phyloP scores from a whole-genome alignment of 208 protist genomes.

The Naegleria gruberi region DNA sequence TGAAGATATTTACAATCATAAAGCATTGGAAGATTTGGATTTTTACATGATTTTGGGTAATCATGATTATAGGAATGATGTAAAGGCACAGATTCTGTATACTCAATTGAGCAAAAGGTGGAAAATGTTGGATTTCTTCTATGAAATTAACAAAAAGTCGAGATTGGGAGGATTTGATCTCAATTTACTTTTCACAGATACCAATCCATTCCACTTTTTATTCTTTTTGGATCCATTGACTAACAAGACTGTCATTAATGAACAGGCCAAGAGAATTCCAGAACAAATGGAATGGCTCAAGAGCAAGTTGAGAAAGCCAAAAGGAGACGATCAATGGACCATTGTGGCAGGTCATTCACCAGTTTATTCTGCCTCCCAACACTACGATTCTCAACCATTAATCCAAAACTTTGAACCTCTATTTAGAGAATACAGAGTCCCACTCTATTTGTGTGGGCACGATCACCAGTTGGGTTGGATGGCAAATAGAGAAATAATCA shows the following conservation, averaged over 20 bases:
- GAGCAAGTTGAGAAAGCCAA: not conserved
- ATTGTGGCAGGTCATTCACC: constrained; percentile 37
- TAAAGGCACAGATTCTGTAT: not conserved
- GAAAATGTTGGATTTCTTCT: not conserved
- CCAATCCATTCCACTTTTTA: not conserved
- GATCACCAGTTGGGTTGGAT: constrained; percentile 28
- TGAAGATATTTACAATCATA: constrained; percentile 17
- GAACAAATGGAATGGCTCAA: not conserved
- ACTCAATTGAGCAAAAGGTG: not conserved
- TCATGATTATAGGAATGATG: not conserved
- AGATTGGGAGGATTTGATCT: not conserved
- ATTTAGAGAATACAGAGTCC: constrained; percentile 28
- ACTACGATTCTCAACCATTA: not conserved
- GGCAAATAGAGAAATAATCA: not conserved
- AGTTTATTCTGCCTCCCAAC: constrained; percentile 23
- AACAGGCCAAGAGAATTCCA: not conserved
- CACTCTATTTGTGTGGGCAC: constrained; percentile 37
- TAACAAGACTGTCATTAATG: not conserved
- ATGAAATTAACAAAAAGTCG: not conserved
- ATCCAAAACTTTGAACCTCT: not conserved
- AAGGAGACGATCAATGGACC: constrained; percentile 27
- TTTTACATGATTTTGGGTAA: constrained; percentile 10
- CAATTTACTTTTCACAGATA: not conserved
- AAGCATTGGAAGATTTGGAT: not conserved
- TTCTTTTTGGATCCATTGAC: not conserved